phyloP scores from a whole-genome alignment of 192 early-diverging fungal species.

The Entomortierella beljakovae region DNA sequence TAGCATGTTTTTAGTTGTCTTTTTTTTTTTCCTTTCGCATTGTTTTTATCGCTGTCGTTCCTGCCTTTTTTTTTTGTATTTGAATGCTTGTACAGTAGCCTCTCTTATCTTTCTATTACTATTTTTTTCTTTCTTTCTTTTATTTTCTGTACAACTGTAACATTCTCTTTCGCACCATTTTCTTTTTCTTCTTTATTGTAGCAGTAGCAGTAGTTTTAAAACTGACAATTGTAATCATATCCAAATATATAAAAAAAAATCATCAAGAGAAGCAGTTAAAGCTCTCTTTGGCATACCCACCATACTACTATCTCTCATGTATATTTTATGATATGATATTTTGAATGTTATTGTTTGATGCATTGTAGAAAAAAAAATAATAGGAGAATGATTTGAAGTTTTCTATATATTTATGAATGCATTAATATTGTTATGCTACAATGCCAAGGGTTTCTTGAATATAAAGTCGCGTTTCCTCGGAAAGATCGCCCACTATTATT shows the following conservation, averaged over 20 bases:
- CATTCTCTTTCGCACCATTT: conserved; percentile 1
- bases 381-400: too few relatives aligned
- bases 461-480: conserved; percentile 39
- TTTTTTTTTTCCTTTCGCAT: conserved; percentile 5
- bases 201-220: conserved; percentile 2
- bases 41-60: not conserved
- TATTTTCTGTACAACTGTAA: conserved; percentile 21
- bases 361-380: too few relatives aligned
- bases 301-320: not conserved
- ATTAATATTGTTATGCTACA: not conserved
- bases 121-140: conserved; percentile 2
- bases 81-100: conserved; percentile 18
- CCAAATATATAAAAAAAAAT: conserved; percentile 16
- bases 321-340: too few relatives aligned
- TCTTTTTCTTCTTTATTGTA: conserved; percentile 13
- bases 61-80: conserved; percentile 8
- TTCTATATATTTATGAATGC: not conserved
- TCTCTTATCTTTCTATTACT: not conserved
- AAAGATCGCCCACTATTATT: conserved; percentile 26
- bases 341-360: too few relatives aligned
- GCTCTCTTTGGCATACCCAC: conserved; percentile 11
- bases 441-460: conserved; percentile 42
- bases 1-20: not conserved
- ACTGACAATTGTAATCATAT: conserved; percentile 22
- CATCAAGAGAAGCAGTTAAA: not conserved